Conservation (phyloP, 352 stramenopile genomes). For the Pythium phragmiticola region DNA sequence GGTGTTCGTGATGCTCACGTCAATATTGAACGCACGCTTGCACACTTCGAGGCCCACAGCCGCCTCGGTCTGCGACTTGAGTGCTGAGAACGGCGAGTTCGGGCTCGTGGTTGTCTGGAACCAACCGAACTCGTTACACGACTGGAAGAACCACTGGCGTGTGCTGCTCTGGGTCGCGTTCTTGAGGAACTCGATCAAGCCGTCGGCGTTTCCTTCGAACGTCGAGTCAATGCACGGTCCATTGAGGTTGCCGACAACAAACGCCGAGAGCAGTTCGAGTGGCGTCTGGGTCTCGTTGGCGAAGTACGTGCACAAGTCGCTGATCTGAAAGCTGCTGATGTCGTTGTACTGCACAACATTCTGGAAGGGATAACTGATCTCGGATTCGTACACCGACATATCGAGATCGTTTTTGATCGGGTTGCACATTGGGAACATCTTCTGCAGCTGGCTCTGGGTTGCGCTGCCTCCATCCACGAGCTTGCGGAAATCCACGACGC, state of each 20-base stretch:
- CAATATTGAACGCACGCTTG: constrained; percentile 74
- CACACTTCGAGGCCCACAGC: constrained; percentile 76
- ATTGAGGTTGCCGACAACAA: constrained; percentile 50
- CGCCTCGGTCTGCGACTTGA: constrained; percentile 66
- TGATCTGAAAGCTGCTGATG: constrained; percentile 44
- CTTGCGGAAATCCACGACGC: constrained; percentile 47
- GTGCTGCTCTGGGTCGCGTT: constrained; percentile 50
- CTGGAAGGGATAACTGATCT: constrained; percentile 73
- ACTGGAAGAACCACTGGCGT: constrained; percentile 87
- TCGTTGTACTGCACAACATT: constrained; percentile 78
- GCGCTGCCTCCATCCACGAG: constrained; percentile 55
- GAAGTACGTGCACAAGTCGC: constrained; percentile 66
- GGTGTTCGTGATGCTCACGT: constrained; percentile 66
- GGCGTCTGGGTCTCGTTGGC: constrained; percentile 23
- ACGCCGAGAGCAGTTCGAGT: constrained; percentile 46
- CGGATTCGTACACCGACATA: constrained; percentile 72
- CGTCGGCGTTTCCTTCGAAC: constrained; percentile 64
- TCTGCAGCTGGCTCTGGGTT: constrained; percentile 39
- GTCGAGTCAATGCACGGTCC: constrained; percentile 75
- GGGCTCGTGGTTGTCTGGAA: constrained; percentile 72
- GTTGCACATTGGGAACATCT: constrained; percentile 66
- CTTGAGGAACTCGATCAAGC: constrained; percentile 64
- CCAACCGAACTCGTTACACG: constrained; percentile 90
- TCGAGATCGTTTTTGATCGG: constrained; percentile 78
- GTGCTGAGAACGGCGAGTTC: constrained; percentile 57